A percentile compares a stretch with the other conserved stretches of the same genome.
Evolutionary conservation across 805 yeast species (phyloP).

Genomic region (Wickerhamia fluorescens): DNA sequence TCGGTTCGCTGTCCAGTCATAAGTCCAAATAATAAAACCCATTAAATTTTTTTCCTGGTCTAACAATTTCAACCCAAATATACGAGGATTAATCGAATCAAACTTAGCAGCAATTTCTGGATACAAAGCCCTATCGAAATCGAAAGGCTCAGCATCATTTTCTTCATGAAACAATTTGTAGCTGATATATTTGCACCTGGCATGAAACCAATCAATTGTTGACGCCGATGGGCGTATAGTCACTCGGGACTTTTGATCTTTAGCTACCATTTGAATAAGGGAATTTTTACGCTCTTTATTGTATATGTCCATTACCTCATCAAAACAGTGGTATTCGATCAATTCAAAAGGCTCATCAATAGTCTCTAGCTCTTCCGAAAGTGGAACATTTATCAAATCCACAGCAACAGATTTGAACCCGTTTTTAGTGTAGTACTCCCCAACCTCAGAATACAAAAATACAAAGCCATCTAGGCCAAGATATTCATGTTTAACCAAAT

Average conservation of each 20-base stretch:
- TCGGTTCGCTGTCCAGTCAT: slow-evolving; percentile 20
- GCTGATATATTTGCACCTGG: slow-evolving; percentile 28
- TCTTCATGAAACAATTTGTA: slow-evolving; percentile 14
- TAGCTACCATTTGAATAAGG: slow-evolving; percentile 11
- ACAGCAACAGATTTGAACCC: slow-evolving; percentile 34
- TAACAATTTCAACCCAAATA: slow-evolving; percentile 25
- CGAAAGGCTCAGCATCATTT: slow-evolving; percentile 7
- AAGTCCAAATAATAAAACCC: slow-evolving; percentile 35
- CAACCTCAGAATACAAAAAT: slow-evolving; percentile 37
- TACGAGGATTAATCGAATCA: slow-evolving; percentile 17
- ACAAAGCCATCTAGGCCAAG: slow-evolving; percentile 28
- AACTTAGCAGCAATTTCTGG: slow-evolving; percentile 13
- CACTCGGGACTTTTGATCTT: slow-evolving; percentile 26
- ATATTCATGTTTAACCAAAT: slow-evolving; percentile 12
- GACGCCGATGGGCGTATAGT: slow-evolving; percentile 21
- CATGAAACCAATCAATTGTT: slow-evolving; percentile 36
- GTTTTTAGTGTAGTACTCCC: slow-evolving; percentile 31
- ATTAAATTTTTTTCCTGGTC: slow-evolving; percentile 9
- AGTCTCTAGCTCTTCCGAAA: slow-evolving; percentile 6
- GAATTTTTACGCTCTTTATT: slow-evolving; percentile 13
- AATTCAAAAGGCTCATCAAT: slow-evolving; percentile 2
- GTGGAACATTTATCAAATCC: slow-evolving; percentile 23
- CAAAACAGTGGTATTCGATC: slow-evolving; percentile 23
- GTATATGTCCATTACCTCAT: slow-evolving; percentile 15
- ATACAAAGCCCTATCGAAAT: slow-evolving; percentile 13